Evolutionary conservation across 257 asterid genomes (phyloP), one percentile per base, ranked within the genome.

Genomic region (Marsdenia floribunda): DNA sequence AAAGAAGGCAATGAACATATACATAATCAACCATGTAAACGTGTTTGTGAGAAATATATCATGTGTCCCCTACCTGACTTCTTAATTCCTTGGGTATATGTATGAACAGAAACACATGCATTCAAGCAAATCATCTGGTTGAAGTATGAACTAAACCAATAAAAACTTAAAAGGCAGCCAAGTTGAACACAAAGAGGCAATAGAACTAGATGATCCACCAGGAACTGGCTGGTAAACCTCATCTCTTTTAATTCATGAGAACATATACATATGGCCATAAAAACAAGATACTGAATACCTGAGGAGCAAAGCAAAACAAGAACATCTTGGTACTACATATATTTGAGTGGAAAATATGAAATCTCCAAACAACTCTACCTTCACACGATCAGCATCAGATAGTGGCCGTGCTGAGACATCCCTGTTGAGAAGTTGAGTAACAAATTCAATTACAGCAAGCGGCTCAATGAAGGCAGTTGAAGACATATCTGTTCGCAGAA

Each of bases 401-500:
- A 95, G 84, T 59, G 96, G 96, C 55, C 98, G 85, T 26, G 93
- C 73, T 2, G 92, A 78, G 6, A 89, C 90, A 70, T 93, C 98
- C 81, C 96, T 84, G 75, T 85, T 91, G 64, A 93, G 91, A 81
- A 95, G 96, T 83, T 91, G 94, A 55, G 88, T 53, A 11, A 93
- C 98, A 75, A 95, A 95, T 22, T 88, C 97, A 60, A 93, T 88
- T 16, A 95, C 97, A 6, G 94, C 95, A 21, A 95, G 91, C 63
- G 99, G 96, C 87, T 92, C 99, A 58, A 95, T 91, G 84, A 95
- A 95, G 7, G 98, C 96, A 46, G 98, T 95, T 50, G 98, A 95
- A 42, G 99, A 95, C 96, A 93, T 95, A 84, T 95, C 99, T 95
- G 93, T 74, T 65, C 76, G 70, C 14, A 68, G 70, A 65, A 24